Evolutionary conservation across 2,329 filamentous ascomycete genomes (phyloP), one percentile per base, ranked within the genome.

Genomic region (Colletotrichum navitas): DNA sequence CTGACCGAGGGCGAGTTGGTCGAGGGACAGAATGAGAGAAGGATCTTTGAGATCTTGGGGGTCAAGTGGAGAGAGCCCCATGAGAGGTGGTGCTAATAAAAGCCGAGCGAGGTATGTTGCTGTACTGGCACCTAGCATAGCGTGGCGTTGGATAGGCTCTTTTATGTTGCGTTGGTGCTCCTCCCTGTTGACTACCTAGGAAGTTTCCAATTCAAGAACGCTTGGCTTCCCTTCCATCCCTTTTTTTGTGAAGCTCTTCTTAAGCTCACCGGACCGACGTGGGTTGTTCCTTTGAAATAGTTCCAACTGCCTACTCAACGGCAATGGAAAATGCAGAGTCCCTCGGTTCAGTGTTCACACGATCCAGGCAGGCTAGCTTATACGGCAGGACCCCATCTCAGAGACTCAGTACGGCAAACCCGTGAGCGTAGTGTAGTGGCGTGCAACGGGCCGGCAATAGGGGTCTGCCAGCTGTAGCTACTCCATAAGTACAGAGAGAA

Each of bases 51-150:
- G 81, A 84, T 91, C 12, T 80, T 98, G 66, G 93, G 92, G 0
- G 94, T 97, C n/a, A 90, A 92, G 52, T 98, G 94, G 92, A 88
- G 94, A 76, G 89, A 91, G 76, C 93, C 94, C 11, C 86, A 90
- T 78, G 89, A 96, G 79, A 85, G 94, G 69, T 92, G 93, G 83
- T 95, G 93, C 78, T 94, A 52, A 59, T 45, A n/a, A 41, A 32
- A 47, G 36, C 34, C 24, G 62, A 54, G 60, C 47, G 47, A 63
- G 8, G 18, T 18, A 63, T 12, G 18, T 18, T 51, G 11, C 8
- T 52, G n/a, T 54, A 64, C 34, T 11, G 34, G 34, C 10, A 36
- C 11, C 34, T 60, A 49, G 52, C 36, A 68, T 58, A 43, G 69
- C 66, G 41, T 43, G 70, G 66, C 34, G 55, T 71, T 68, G 65